Conservation (phyloP, 1,139 yeast species). For the Yamadazyma mexicana region DNA sequence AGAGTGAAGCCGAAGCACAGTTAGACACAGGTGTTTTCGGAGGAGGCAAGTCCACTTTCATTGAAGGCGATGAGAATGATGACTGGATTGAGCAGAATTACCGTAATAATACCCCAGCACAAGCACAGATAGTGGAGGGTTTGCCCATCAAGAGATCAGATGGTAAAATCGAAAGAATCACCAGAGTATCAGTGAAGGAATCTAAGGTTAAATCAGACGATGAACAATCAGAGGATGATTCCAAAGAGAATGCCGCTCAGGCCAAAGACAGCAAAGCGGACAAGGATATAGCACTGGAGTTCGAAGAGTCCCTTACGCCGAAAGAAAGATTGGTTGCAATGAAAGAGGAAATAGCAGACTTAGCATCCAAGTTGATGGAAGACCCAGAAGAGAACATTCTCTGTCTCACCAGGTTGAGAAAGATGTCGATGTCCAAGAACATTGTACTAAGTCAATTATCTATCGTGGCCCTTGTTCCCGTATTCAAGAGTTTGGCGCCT, state of each 20-base stretch:
- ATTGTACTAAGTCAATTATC: conserved; percentile 73
- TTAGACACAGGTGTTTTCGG: conserved; percentile 48
- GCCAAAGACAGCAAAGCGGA: conserved; percentile 14
- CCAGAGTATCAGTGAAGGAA: conserved; percentile 31
- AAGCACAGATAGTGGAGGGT: conserved; percentile 56
- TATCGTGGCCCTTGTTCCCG: conserved; percentile 75
- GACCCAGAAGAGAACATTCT: conserved; percentile 86
- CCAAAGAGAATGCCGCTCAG: conserved; percentile 22
- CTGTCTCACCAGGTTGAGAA: conserved; percentile 67
- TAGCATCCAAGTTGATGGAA: conserved; percentile 77
- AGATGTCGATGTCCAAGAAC: conserved; percentile 68
- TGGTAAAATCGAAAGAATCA: conserved; percentile 69
- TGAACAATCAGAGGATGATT: conserved; percentile 21
- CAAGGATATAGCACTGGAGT: conserved; percentile 30
- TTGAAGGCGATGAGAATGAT: conserved; percentile 14
- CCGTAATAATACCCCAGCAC: conserved; percentile 39
- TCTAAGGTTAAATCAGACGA: conserved; percentile 18
- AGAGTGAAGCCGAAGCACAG: conserved; percentile 46
- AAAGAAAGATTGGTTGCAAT: conserved; percentile 57
- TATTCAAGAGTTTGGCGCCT: conserved; percentile 84
- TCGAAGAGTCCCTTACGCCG: conserved; percentile 52
- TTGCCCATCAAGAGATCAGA: conserved; percentile 77
- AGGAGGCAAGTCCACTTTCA: conserved; percentile 14
- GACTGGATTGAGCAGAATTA: conserved; percentile 67
- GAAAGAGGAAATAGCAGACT: conserved; percentile 81